phyloP scores from a whole-genome alignment of 495 filamentous ascomycete genomes.

The Aspergillus affinis region DNA sequence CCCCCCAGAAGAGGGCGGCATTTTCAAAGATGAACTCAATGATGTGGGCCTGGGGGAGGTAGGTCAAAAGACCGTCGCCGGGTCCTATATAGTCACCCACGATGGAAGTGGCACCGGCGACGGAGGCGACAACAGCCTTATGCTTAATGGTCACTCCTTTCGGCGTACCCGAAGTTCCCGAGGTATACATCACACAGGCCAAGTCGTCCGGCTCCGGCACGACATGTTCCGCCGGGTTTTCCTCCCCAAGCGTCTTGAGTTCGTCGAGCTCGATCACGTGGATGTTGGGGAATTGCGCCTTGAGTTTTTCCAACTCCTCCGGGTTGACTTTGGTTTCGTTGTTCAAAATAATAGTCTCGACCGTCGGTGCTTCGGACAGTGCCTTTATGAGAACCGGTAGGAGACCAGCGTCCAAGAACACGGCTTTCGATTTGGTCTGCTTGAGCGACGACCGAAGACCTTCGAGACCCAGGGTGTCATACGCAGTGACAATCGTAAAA shows the following conservation, averaged over 20 bases:
- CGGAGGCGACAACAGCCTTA: constrained; percentile 61
- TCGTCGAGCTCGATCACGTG: constrained; percentile 74
- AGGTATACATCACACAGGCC: constrained; percentile 92
- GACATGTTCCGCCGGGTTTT: constrained; percentile 67
- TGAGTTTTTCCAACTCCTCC: background rate
- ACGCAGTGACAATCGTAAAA: constrained; percentile 84
- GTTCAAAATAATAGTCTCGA: constrained; percentile 1
- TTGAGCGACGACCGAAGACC: constrained; percentile 77
- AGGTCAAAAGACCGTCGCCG: constrained; percentile 85
- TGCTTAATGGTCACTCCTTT: constrained; percentile 85
- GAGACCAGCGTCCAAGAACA: constrained; percentile 78
- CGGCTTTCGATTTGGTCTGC: constrained; percentile 73
- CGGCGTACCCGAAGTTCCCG: constrained; percentile 80
- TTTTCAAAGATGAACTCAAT: constrained; percentile 98
- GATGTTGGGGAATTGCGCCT: constrained; percentile 38
- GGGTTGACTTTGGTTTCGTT: background rate
- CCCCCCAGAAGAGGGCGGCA: constrained; percentile 87
- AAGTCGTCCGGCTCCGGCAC: constrained; percentile 73
- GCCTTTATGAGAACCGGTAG: constrained; percentile 72
- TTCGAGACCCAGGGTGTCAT: constrained; percentile 82
- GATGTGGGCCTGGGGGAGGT: constrained; percentile 92
- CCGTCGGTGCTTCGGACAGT: constrained; percentile 55
- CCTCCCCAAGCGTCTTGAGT: constrained; percentile 67
- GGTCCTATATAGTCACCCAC: constrained; percentile 85
- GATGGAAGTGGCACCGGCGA: constrained; percentile 83